Evolutionary conservation across 768 basidiomycete genomes (phyloP).

Genomic region (Suillus ampliporus): DNA sequence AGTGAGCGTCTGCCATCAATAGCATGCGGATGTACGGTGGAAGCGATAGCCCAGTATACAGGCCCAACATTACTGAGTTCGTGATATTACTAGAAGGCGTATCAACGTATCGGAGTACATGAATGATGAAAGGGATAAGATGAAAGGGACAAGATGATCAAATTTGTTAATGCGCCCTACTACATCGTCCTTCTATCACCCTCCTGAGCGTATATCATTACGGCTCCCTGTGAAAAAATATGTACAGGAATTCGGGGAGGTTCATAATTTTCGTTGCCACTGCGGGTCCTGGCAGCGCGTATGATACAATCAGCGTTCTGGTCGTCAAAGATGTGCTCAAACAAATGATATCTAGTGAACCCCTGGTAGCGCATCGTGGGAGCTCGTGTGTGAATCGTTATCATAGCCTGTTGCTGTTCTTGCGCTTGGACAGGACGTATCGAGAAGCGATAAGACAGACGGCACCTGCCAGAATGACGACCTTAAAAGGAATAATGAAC

Average conservation of each 20-base stretch:
- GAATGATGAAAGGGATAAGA: background rate
- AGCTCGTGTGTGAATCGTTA: too few relatives aligned
- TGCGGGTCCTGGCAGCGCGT: background rate
- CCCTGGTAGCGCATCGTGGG: background rate
- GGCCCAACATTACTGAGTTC: too few relatives aligned
- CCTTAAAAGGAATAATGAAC: constrained; percentile 6
- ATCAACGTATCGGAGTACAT: background rate
- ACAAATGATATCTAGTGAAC: background rate
- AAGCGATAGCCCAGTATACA: too few relatives aligned
- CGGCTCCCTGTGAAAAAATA: background rate
- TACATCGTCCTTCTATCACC: background rate
- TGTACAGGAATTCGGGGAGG: background rate
- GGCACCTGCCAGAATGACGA: constrained; percentile 20
- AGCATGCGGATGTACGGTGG: too few relatives aligned
- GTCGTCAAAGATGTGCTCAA: background rate
- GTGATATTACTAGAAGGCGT: background rate
- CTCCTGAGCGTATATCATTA: too few relatives aligned
- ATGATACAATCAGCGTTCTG: background rate
- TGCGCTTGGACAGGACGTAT: constrained; percentile 15
- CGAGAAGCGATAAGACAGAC: constrained; percentile 14
- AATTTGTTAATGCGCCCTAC: background rate
- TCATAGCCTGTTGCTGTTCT: constrained; percentile 16
- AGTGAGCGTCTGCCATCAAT: too few relatives aligned
- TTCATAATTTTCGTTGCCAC: background rate
- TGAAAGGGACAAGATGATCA: background rate